Base-by-base conservation (phyloP, 2,329 filamentous ascomycete species). In the Ceratocystis cubensis region DNA sequence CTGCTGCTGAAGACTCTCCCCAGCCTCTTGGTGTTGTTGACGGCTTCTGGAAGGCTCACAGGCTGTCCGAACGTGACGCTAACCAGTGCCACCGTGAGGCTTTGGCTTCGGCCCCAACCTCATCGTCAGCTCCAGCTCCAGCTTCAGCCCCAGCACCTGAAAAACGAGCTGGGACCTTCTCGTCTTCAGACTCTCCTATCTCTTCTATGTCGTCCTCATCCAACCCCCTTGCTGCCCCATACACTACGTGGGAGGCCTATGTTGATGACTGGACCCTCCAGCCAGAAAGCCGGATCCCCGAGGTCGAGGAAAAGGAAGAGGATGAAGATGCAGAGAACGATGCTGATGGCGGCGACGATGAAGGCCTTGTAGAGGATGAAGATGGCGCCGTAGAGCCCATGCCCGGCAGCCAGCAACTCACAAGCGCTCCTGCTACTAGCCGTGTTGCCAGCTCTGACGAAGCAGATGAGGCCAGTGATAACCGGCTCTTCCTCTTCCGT, bases 191-290 rank as follows among this genome's bases (percentile, higher is more conserved):
- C 61, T 63, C 64, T 46, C 56, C 28, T 7, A n/a, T 33, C 28
- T 61, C 41, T 65, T 45, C 25, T 17, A 61, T 20, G 41, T 48
- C 56, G 30, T 44, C 59, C 3, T 28, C 30, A 41, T 62, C 22
- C 22, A 53, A 20, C 33, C 37, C n/a, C 37, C 20, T 10, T 13
- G 74, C 73, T 10, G 74, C 75, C 1, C 73, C 74, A 25, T 78
- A 76, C 74, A 71, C 75, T 22, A 70, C 76, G 50, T 71, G 79
- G 7, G 78, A 75, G 1, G 75, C 77, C 3, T 79, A 78, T 63
- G 67, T 79, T 6, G 72, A 73, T 17, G 76, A 78, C 66, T 76
- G 72, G 65, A 69, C 75, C 28, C 69, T 72, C 1, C 78, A 78
- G 57, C 77, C 77, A 1, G 77, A 78, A 65, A 76, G 67, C 45